Evolutionary conservation across 75 land plant genomes (phyloP).

Genomic region (Sequoiadendron giganteum): DNA sequence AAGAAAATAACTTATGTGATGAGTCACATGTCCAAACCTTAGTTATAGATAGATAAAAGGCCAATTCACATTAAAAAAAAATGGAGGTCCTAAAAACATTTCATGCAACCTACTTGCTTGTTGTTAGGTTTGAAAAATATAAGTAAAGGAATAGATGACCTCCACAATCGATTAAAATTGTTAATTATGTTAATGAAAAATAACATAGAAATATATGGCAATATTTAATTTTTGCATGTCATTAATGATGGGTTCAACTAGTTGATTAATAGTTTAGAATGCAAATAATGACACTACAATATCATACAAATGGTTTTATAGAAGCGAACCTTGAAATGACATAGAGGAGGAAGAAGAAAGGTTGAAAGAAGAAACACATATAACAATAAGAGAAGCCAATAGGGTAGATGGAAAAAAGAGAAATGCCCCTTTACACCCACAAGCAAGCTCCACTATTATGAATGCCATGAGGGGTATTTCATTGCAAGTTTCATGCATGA

Average conservation of each 20-base stretch:
- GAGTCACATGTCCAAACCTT: too few relatives aligned
- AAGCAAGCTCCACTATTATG: conserved; percentile 55
- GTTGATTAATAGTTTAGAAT: background rate
- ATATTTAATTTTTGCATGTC: too few relatives aligned
- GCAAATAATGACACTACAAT: background rate
- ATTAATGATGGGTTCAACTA: background rate
- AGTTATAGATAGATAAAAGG: too few relatives aligned
- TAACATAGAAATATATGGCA: too few relatives aligned
- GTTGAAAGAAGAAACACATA: conserved; percentile 29
- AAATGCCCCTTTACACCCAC: conserved; percentile 62
- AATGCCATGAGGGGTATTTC: conserved; percentile 82
- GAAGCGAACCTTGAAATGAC: background rate
- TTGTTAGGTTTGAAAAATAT: too few relatives aligned
- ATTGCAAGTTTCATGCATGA: conserved; percentile 62
- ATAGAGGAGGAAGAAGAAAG: conserved; percentile 41
- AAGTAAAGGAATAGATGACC: too few relatives aligned
- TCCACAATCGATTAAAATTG: too few relatives aligned
- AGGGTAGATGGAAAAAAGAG: conserved; percentile 57
- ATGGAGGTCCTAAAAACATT: too few relatives aligned
- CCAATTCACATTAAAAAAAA: too few relatives aligned
- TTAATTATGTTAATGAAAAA: too few relatives aligned
- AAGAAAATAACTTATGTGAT: too few relatives aligned
- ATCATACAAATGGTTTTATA: background rate
- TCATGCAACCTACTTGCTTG: too few relatives aligned
- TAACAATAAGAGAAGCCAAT: conserved; percentile 50